Base-by-base conservation (phyloP, 192 early-diverging fungal species). In the Haplosporangium gracile region DNA sequence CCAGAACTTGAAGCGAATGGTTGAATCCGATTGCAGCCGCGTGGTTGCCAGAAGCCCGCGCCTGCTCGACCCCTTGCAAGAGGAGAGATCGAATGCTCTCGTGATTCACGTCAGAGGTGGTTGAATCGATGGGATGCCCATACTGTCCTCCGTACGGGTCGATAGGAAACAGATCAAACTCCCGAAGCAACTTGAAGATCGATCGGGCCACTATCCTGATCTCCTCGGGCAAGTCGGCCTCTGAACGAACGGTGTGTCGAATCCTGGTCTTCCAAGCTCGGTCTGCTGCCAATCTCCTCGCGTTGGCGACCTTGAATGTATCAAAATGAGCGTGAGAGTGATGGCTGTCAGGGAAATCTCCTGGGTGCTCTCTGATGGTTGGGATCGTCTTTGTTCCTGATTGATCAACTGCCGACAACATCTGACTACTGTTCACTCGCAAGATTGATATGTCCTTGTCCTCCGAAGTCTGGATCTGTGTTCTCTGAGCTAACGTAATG, bases 1-100 rank as follows among this genome's bases (percentile, higher is more conserved):
- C 77, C n/a, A 88, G 65, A 24, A 83, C 68, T 11, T 75, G 77
- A 4, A 88, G 81, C 26, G 88, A 63, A 45, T 89, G 88, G 65
- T 89, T 84, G 47, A 85, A 82, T 6, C 76, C 79, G 63, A 89
- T 78, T 24, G 88, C 88, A 2, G 84, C 84, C 2, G 81, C 83
- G 80, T 86, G 83, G 71, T 89, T 85, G n/a, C 81, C 83, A 72
- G 75, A 79, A 43, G 26, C 29, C 18, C 77, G 88, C 26, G 88
- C 83, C 72, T 82, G 79, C 60, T 88, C 78, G 20, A 82, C 68
- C 5, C 81, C 82, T 77, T 79, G 78, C 9, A 77, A 29, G 24
- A 82, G 75, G 16, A 82, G 74, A 13, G 77, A 42, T 0, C 68
- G 77, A 2, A 83, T 82, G 22, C 75, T 65, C 1, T 49, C 34